Base-by-base conservation (phyloP, 2,329 filamentous ascomycete genomes). In the Aureobasidium pullulans region DNA sequence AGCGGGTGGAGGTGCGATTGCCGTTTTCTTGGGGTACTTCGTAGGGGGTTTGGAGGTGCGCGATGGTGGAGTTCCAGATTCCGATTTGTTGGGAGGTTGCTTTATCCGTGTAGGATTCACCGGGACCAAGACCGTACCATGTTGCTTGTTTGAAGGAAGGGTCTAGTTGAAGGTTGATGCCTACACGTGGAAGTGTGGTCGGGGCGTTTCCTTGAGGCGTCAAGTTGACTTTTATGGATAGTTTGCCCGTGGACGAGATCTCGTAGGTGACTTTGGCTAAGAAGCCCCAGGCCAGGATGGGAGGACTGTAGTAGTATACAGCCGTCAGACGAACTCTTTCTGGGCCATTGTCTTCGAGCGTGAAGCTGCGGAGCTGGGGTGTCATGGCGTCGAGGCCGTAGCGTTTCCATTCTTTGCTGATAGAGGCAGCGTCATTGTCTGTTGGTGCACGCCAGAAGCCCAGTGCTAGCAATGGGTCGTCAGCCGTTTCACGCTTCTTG, bases 1-100 rank as follows among this genome's bases (percentile, higher is more conserved):
- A 88, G 6, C 81, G 75, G 0, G 80, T 81, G 36, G 82, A 82
- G 58, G 81, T 82, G 13, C 82, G 76, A 68, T 88, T 89, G 1
- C 84, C 83, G 56, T 80, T 83, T 65, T 89, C 86, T 67, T 89
- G 86, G 0, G 86, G 86, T 23, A 84, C 83, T 16, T 89, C 86
- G 65, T 87, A 88, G 1, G 76, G 74, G 0, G 79, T 77, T 66
- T 81, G 79, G 29, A 88, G 74, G 0, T 79, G 76, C 1, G 76
- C 73, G 1, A 84, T 71, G 1, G 64, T 65, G 10, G 69, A 65
- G 0, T 66, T 68, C 69, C 76, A 83, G 42, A 82, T 73, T 1
- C 80, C 84, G 0, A 84, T 66, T 1, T 72, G 73, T 64, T 86
- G 83, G 1, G 82, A 79, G 11, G 75, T 66, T 61, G 87, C 87